phyloP scores from a whole-genome alignment of 1,284 basidiomycete genomes.

The Stereum hirsutum region DNA sequence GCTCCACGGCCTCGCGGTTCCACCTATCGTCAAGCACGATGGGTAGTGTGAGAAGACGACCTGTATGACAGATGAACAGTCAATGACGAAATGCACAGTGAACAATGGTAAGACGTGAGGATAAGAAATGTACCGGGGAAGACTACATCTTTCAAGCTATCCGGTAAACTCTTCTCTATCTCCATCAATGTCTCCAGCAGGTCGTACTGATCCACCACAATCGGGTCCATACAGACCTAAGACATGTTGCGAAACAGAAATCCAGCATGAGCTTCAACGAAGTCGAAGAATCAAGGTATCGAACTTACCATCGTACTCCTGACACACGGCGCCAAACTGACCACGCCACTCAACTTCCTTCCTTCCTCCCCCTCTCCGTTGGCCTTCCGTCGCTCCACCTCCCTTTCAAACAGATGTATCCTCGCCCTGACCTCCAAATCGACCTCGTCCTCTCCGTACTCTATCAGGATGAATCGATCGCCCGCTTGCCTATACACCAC shows the following conservation, averaged over 20 bases:
- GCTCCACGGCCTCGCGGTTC: slow-evolving; percentile 42
- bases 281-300: no score
- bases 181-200: slow-evolving; percentile 31
- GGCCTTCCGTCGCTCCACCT: slow-evolving; percentile 23
- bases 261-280: no score
- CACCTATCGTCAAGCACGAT: slow-evolving; percentile 56
- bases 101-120: no score
- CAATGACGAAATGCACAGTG: no score
- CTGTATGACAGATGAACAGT: no score
- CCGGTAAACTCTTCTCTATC: slow-evolving; percentile 28
- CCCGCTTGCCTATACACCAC: slow-evolving; percentile 44
- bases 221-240: no score
- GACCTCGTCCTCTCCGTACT: slow-evolving; percentile 42
- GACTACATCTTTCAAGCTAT: slow-evolving; percentile 28
- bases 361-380: no score
- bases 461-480: slow-evolving; percentile 48
- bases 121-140: no score
- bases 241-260: no score
- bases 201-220: slow-evolving; percentile 26
- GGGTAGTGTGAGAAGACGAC: no score
- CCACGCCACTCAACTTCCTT: slow-evolving; percentile 26
- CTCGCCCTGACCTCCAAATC: slow-evolving; percentile 42
- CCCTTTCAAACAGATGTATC: slow-evolving; percentile 45
- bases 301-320: slow-evolving; percentile 50
- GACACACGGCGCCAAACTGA: slow-evolving; percentile 44